phyloP scores from a whole-genome alignment of 2,329 filamentous ascomycete species.

The Aspergillus costaricaensis region DNA sequence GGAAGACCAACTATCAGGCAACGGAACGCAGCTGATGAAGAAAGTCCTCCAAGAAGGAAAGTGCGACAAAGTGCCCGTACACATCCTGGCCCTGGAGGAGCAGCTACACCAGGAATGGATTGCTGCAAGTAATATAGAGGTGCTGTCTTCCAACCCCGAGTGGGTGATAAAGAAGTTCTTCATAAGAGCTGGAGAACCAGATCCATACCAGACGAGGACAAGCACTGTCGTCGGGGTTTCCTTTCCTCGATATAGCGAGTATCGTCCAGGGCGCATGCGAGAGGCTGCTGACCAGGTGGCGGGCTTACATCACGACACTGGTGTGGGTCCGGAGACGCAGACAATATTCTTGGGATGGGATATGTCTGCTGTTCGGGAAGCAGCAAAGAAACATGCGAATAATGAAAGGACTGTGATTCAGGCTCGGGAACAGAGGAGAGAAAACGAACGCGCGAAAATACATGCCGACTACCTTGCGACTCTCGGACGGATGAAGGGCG shows the following conservation, averaged over 20 bases:
- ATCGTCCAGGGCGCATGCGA: conserved; percentile 8
- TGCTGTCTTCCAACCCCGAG: neutral
- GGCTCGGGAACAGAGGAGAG: neutral
- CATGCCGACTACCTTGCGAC: neutral
- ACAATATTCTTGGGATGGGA: conserved; percentile 18
- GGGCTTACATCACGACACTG: conserved; percentile 12
- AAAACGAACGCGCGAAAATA: neutral
- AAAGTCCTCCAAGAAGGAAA: conserved; percentile 10
- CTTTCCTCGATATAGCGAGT: neutral
- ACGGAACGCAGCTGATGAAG: conserved; percentile 18
- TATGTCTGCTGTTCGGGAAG: conserved; percentile 4
- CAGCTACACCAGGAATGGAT: conserved; percentile 11
- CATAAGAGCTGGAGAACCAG: neutral
- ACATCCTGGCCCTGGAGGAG: neutral
- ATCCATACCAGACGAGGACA: conserved; percentile 3
- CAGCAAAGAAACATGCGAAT: conserved; percentile 3
- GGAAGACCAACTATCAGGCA: conserved; percentile 12
- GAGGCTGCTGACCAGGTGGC: conserved; percentile 13
- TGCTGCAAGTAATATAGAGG: neutral
- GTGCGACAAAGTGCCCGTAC: conserved; percentile 6
- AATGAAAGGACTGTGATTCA: neutral
- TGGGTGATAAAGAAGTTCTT: conserved; percentile 11
- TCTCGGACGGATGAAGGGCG: neutral
- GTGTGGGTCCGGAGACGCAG: conserved; percentile 7
- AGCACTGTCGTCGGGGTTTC: conserved; percentile 5